These are phyloP conservation scores for Pseudevernia furfuracea DNA, from an alignment of 495 filamentous ascomycete species.

Conservation along the genomic window DNA sequence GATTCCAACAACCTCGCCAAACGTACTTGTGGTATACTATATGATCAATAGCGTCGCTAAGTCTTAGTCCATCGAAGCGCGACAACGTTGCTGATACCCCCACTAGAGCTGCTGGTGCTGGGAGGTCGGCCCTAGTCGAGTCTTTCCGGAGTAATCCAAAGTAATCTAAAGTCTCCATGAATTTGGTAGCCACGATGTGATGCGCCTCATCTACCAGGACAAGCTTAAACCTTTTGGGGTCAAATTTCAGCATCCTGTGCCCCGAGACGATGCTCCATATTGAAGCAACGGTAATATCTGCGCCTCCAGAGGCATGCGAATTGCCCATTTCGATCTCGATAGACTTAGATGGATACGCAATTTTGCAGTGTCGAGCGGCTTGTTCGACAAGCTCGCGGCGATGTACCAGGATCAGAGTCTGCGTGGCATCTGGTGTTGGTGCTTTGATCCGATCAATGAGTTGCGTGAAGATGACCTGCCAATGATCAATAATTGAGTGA, in stretches of 20 bases:
- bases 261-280: conserved; percentile 68
- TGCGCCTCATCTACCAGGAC: conserved; percentile 97
- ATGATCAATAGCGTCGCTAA: conserved; percentile 85
- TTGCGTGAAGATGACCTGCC: conserved; percentile 88
- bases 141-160: conserved; percentile 56
- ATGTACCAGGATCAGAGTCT: conserved; percentile 88
- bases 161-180: conserved; percentile 62
- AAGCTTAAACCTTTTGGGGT: conserved; percentile 75
- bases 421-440: conserved; percentile 49
- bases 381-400: conserved; percentile 93
- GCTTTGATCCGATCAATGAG: conserved; percentile 72
- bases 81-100: conserved; percentile 93
- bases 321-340: conserved; percentile 90
- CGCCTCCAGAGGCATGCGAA: conserved; percentile 60
- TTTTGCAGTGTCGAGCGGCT: conserved; percentile 72
- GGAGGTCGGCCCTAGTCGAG: conserved; percentile 13
- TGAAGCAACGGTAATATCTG: conserved; percentile 94
- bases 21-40: conserved; percentile 82
- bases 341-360: conserved; percentile 67
- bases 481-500: neutral
- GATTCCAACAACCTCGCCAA: conserved; percentile 14
- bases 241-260: conserved; percentile 71
- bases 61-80: conserved; percentile 74
- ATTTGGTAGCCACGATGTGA: conserved; percentile 81
- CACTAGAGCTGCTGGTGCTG: conserved; percentile 61